Conservation (phyloP, 768 basidiomycete species). For the Lenzites betulinus region DNA sequence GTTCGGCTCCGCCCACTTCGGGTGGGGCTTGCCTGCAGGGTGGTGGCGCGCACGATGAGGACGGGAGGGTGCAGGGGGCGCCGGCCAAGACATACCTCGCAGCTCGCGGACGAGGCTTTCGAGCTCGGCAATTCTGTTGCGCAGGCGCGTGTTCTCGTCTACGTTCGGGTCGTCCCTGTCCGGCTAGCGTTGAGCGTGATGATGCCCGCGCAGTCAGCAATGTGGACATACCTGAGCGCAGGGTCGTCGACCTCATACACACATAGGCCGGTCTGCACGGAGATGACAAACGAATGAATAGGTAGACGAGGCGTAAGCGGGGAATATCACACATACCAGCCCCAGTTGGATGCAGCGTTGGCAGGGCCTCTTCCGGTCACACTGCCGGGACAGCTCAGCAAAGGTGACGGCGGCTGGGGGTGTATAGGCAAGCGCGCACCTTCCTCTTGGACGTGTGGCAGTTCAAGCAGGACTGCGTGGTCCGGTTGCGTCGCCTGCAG, state of each 20-base stretch:
- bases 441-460: conserved; percentile 96
- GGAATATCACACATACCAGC: conserved; percentile 51
- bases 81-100: conserved; percentile 50
- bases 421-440: conserved; percentile 44
- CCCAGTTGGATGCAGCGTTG: conserved; percentile 89
- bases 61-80: background rate
- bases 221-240: conserved; percentile 58
- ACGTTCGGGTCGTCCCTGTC: conserved; percentile 80
- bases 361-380: conserved; percentile 90
- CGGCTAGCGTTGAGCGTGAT: background rate
- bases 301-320: conserved; percentile 12
- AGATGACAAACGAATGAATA: background rate
- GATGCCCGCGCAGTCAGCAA: conserved; percentile 2
- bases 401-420: background rate
- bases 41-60: background rate
- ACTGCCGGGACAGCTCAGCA: conserved; percentile 46
- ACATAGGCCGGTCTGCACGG: conserved; percentile 80
- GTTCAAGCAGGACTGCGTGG: conserved; percentile 83
- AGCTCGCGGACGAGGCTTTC: conserved; percentile 91
- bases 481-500: conserved; percentile 80
- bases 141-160: conserved; percentile 84
- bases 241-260: conserved; percentile 95
- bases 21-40: conserved; percentile 75
- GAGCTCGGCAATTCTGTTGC: conserved; percentile 88
- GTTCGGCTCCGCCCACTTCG: conserved; percentile 80